Conservation (phyloP, 2,329 filamentous ascomycete genomes). For the Oidium heveae region DNA sequence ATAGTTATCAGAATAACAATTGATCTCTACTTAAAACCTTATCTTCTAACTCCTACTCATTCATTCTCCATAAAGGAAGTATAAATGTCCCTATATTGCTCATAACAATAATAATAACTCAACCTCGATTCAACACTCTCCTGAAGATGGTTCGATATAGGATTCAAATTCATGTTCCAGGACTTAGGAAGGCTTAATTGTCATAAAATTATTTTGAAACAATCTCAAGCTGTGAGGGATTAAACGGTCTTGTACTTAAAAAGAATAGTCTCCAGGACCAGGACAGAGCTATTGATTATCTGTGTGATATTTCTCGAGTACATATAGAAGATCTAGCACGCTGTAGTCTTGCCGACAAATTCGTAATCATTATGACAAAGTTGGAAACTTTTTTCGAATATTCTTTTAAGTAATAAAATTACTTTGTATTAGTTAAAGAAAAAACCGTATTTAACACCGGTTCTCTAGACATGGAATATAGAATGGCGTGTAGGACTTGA, state of each 20-base stretch:
- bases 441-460: no score
- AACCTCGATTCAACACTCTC: neutral
- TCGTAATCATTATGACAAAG: neutral
- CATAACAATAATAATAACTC: neutral
- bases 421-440: no score
- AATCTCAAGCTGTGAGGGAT: neutral
- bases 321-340: neutral
- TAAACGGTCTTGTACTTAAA: neutral
- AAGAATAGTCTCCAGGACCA: neutral
- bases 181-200: neutral
- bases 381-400: neutral
- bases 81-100: no score
- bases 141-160: neutral
- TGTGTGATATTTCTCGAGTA: neutral
- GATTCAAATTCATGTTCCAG: neutral
- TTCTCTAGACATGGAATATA: no score
- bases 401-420: no score
- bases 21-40: no score
- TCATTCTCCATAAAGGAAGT: no score
- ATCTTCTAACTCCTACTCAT: no score
- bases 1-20: no score
- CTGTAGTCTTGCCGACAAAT: neutral
- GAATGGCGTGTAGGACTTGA: no score
- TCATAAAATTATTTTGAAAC: neutral
- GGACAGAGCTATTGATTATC: neutral